These are phyloP conservation scores for Neofusicoccum sp. DNA, from an alignment of 2,329 filamentous ascomycete species.

Conservation along the genomic window DNA sequence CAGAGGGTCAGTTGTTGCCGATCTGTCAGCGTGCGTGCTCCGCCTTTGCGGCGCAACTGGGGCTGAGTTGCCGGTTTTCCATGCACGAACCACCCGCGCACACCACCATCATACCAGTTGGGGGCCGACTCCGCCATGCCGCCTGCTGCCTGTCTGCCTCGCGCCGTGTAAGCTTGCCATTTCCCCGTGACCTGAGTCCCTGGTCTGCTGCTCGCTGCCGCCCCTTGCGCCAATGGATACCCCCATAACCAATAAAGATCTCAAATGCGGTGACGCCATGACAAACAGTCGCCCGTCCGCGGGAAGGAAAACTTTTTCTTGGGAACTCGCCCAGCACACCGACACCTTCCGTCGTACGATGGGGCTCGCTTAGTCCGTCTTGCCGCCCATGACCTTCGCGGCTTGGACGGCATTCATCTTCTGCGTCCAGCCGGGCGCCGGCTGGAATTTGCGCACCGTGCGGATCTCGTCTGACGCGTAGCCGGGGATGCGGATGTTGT, in stretches of 20 bases:
- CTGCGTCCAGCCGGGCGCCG: conserved; percentile 82
- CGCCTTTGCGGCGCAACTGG: conserved; percentile 11
- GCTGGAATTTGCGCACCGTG: conserved; percentile 90
- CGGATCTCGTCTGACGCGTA: conserved; percentile 93
- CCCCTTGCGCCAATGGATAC: conserved; percentile 1
- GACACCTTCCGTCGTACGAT: not conserved
- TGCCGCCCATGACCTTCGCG: conserved; percentile 67
- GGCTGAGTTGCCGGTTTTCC: conserved; percentile 13
- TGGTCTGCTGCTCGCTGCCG: not conserved
- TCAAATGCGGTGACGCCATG: not conserved
- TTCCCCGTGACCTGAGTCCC: not conserved
- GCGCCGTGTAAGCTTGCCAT: not conserved
- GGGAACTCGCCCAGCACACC: not conserved
- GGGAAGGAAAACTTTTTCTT: not conserved
- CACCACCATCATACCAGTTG: not conserved
- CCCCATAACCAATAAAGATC: not conserved
- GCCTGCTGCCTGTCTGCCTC: not conserved
- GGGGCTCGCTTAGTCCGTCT: conserved; percentile 31
- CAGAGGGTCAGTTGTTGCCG: not conserved
- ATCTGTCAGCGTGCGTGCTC: not conserved
- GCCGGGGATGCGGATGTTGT: conserved; percentile 79
- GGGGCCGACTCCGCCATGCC: not conserved
- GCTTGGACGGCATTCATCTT: conserved; percentile 98
- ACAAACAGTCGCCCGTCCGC: not conserved
- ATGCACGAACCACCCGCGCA: conserved; percentile 13